Evolutionary conservation across 768 basidiomycete genomes (phyloP).

Genomic region (Cystobasidiopsis lactophilus): DNA sequence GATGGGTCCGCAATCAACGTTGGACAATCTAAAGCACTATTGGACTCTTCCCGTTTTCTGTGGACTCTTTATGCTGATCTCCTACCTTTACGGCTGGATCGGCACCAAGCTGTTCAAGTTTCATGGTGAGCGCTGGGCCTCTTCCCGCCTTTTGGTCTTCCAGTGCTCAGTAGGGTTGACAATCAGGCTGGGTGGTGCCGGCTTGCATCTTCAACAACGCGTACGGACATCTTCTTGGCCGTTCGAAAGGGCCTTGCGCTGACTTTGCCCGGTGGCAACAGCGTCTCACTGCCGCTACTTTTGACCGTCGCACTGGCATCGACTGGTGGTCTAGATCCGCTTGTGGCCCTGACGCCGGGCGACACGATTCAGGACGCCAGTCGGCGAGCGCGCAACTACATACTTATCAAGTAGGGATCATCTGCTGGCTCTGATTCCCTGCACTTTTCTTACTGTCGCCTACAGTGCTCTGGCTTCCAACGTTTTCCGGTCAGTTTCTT

Average conservation of each 20-base stretch:
- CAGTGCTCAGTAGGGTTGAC: no score
- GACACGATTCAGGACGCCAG: constrained; percentile 5
- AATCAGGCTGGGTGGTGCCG: not conserved
- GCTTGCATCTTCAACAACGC: constrained; percentile 3
- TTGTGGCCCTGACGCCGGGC: not conserved
- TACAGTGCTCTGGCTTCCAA: constrained; percentile 5
- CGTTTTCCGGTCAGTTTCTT: no score
- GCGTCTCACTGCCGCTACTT: constrained; percentile 5
- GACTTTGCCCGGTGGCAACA: no score
- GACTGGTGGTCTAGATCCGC: constrained; percentile 3
- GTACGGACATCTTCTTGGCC: no score
- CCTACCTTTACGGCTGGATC: constrained; percentile 1
- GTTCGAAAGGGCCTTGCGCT: no score
- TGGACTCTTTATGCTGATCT: not conserved
- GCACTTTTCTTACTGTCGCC: not conserved
- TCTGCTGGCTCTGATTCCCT: not conserved
- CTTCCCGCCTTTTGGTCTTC: no score
- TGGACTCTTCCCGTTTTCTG: constrained; percentile 2
- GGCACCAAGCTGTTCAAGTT: constrained; percentile 4
- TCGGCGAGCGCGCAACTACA: constrained; percentile 1
- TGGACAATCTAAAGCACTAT: not conserved
- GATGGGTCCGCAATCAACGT: constrained; percentile 6
- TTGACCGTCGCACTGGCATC: not conserved
- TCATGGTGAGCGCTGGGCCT: not conserved
- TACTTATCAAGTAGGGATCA: constrained; percentile 2